Conservation (phyloP, 1,284 basidiomycete genomes). For the Ganoderma leucocontextum region DNA sequence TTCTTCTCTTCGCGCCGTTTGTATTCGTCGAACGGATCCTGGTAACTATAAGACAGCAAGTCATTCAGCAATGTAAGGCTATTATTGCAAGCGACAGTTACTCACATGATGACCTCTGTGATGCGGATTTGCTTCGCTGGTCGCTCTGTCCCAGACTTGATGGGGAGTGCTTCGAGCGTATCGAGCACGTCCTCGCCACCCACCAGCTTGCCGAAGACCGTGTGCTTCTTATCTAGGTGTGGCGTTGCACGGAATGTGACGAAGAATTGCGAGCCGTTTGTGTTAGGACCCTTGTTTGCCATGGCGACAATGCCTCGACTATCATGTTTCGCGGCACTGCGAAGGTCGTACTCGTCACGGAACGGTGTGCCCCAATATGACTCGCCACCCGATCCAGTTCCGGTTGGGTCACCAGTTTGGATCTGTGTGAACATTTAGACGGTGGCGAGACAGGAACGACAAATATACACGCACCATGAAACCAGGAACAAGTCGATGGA, state of each 20-base stretch:
- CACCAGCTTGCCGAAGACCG: conserved; percentile 96
- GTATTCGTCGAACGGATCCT: conserved; percentile 89
- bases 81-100: conserved; percentile 15
- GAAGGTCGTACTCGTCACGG: conserved; percentile 89
- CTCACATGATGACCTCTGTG: conserved; percentile 80
- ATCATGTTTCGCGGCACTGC: conserved; percentile 88
- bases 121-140: conserved; percentile 87
- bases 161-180: conserved; percentile 82
- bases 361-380: conserved; percentile 98
- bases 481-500: conserved; percentile 94
- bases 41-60: conserved; percentile 56
- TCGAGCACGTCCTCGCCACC: conserved; percentile 93
- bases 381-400: conserved; percentile 92
- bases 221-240: conserved; percentile 88
- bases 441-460: not conserved
- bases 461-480: conserved; percentile 81
- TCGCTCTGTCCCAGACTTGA: conserved; percentile 86
- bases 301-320: conserved; percentile 84
- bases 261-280: conserved; percentile 94
- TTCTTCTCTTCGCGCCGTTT: conserved; percentile 80
- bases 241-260: conserved; percentile 85
- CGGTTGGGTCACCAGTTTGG: conserved; percentile 96
- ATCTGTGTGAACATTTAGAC: conserved; percentile 55
- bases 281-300: conserved; percentile 91
- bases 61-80: conserved; percentile 9